Conservation (phyloP, 2,329 filamentous ascomycete genomes). For the Colletotrichum sp. region DNA sequence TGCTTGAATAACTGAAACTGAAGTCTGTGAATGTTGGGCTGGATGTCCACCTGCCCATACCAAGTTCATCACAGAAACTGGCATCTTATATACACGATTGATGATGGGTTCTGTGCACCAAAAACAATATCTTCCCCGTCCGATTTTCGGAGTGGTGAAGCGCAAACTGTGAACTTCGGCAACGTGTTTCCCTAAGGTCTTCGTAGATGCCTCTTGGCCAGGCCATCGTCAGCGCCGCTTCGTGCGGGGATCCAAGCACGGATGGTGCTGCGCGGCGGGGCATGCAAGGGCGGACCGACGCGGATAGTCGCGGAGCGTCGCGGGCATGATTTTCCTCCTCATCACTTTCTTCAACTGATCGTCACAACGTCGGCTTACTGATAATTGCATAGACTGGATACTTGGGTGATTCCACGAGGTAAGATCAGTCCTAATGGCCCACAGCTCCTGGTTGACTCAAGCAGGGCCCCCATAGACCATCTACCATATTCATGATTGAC, state of each 20-base stretch:
- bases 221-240: neutral
- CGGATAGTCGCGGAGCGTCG: constrained; percentile 5
- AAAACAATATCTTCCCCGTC: neutral
- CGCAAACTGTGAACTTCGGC: neutral
- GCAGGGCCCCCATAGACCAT: neutral
- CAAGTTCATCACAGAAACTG: neutral
- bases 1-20: neutral
- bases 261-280: neutral
- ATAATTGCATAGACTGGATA: neutral
- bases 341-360: neutral
- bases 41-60: neutral
- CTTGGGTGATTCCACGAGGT: neutral
- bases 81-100: neutral
- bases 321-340: neutral
- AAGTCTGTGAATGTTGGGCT: neutral
- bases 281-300: constrained; percentile 1
- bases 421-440: neutral
- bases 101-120: neutral
- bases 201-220: neutral
- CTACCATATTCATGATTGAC: neutral
- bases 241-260: neutral
- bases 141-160: neutral
- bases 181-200: neutral
- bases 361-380: neutral
- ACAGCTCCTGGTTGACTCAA: neutral